These are phyloP conservation scores for Glomus cerebriforme DNA, from an alignment of 192 early-diverging fungal species.

Conservation along the genomic window DNA sequence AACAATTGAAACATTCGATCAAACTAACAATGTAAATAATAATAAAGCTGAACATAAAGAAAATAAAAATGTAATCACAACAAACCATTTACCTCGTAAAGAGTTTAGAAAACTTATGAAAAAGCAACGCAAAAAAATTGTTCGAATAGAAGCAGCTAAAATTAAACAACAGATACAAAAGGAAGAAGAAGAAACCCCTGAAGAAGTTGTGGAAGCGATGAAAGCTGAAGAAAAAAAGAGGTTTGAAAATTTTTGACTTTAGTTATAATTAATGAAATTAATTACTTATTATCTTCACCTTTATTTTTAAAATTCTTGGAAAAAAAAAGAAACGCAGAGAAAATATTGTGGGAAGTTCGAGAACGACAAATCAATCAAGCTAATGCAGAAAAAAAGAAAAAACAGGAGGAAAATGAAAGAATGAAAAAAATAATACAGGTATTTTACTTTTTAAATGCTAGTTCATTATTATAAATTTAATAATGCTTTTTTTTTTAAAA, in stretches of 20 bases:
- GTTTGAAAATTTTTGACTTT: not conserved
- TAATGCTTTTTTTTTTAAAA: too few relatives aligned
- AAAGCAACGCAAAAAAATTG: slow-evolving; percentile 3
- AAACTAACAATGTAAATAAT: not conserved
- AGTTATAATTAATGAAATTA: not conserved
- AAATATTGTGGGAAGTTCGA: slow-evolving; percentile 33
- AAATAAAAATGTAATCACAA: not conserved
- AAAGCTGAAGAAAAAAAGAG: slow-evolving; percentile 26
- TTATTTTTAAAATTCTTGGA: not conserved
- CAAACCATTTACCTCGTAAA: not conserved
- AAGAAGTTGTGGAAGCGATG: not conserved
- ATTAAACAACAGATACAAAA: not conserved
- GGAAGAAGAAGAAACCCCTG: not conserved
- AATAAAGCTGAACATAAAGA: not conserved
- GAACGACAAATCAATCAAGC: slow-evolving; percentile 30
- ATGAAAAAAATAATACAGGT: slow-evolving; percentile 36
- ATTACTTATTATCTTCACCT: not conserved
- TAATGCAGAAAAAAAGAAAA: slow-evolving; percentile 25
- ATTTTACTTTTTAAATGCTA: not conserved
- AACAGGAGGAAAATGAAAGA: slow-evolving; percentile 27
- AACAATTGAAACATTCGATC: not conserved
- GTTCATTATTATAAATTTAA: not conserved
- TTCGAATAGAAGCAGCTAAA: not conserved
- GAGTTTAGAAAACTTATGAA: slow-evolving; percentile 4
- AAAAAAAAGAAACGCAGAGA: slow-evolving; percentile 19